phyloP scores from a whole-genome alignment of 1,139 yeast species.

The Magnusiomyces magnusii region DNA sequence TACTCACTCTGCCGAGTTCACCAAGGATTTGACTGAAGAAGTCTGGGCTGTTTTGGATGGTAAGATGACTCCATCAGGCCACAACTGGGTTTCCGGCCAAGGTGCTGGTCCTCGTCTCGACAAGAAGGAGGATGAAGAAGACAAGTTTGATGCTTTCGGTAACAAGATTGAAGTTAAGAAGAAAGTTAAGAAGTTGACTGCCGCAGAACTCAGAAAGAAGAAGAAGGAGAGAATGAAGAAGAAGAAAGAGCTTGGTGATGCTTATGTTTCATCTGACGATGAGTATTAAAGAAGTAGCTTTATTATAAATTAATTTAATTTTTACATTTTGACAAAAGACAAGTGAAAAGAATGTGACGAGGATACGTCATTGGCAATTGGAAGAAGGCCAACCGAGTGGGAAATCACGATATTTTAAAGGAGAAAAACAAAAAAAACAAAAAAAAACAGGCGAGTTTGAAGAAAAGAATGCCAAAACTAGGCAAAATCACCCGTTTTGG shows the following conservation, averaged over 20 bases:
- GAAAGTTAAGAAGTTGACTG: constrained; percentile 96
- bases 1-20: constrained; percentile 99
- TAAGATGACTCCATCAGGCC: constrained; percentile 99
- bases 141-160: constrained; percentile 99
- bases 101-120: constrained; percentile 98
- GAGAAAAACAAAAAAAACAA: no score
- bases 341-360: no score
- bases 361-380: no score
- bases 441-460: no score
- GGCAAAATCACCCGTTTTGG: background rate
- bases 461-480: no score
- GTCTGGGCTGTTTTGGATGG: constrained; percentile 99
- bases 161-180: constrained; percentile 95
- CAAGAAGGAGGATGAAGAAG: constrained; percentile 96
- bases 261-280: constrained; percentile 93
- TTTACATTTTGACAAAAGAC: no score
- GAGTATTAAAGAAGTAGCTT: no score
- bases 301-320: no score
- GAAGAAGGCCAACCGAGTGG: no score
- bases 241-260: constrained; percentile 99
- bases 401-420: no score
- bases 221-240: constrained; percentile 99
- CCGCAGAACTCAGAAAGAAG: constrained; percentile 99
- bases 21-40: constrained; percentile 98
- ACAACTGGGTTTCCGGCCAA: constrained; percentile 99